phyloP scores from a whole-genome alignment of 768 basidiomycete genomes.

The Suillus spraguei region DNA sequence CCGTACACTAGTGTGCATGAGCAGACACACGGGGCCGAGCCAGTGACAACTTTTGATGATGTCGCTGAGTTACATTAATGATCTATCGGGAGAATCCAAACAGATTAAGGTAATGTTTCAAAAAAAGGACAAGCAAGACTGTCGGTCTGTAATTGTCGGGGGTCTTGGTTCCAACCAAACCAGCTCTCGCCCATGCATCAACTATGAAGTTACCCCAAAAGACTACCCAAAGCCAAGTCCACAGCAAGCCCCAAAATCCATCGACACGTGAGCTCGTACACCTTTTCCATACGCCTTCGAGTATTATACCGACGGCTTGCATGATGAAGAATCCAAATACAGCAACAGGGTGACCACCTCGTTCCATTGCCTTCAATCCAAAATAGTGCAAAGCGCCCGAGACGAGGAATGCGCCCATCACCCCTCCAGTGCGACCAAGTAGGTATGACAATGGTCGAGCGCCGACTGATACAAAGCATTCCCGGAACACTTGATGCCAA shows the following conservation, averaged over 20 bases:
- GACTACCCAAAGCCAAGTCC: constrained; percentile 51
- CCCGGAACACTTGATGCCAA: constrained; percentile 75
- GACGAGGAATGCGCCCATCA: constrained; percentile 60
- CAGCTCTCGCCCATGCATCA: constrained; percentile 39
- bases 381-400: constrained; percentile 65
- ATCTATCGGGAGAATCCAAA: not conserved
- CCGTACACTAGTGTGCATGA: too few species aligned
- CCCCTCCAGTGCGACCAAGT: constrained; percentile 48
- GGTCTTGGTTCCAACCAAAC: constrained; percentile 5
- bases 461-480: constrained; percentile 56
- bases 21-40: too few species aligned
- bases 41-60: not conserved
- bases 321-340: constrained; percentile 58
- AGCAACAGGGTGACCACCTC: constrained; percentile 45
- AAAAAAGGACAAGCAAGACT: constrained; percentile 15
- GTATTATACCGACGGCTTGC: constrained; percentile 52
- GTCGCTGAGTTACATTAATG: not conserved
- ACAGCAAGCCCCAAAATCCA: constrained; percentile 53
- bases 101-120: not conserved
- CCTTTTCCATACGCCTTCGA: constrained; percentile 51
- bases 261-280: constrained; percentile 47
- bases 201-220: constrained; percentile 49
- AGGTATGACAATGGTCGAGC: constrained; percentile 42
- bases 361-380: constrained; percentile 60
- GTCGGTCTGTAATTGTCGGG: constrained; percentile 10